Evolutionary conservation across 495 filamentous ascomycete genomes (phyloP).

Genomic region (Xylaria telfairii): DNA sequence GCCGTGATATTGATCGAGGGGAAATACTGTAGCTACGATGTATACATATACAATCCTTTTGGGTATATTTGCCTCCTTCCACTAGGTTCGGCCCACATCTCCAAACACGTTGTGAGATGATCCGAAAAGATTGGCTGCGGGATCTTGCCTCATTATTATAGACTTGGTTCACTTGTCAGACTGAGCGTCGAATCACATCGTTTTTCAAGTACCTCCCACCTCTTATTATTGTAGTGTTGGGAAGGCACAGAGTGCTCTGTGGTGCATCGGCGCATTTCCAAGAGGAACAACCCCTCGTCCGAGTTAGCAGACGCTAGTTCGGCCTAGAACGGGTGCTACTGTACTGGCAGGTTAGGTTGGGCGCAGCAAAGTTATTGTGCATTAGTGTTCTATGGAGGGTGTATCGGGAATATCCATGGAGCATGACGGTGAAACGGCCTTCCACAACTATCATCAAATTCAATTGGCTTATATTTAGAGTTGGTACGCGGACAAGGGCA

Average conservation of each 20-base stretch:
- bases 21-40: too few species aligned
- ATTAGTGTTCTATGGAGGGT: neutral
- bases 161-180: neutral
- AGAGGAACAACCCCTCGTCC: neutral
- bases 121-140: neutral
- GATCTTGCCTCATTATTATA: neutral
- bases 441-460: neutral
- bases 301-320: conserved; percentile 17
- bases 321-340: conserved; percentile 14
- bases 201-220: neutral
- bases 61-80: neutral
- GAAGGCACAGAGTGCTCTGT: neutral
- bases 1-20: neutral
- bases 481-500: neutral
- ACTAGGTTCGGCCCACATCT: neutral
- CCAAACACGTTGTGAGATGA: neutral
- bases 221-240: neutral
- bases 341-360: neutral
- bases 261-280: neutral
- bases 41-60: too few species aligned
- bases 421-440: neutral
- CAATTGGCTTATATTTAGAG: neutral
- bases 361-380: neutral
- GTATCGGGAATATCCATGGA: neutral
- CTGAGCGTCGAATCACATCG: neutral